Base-by-base conservation (phyloP, 257 asterid genomes). In the Cordia subcordata region DNA sequence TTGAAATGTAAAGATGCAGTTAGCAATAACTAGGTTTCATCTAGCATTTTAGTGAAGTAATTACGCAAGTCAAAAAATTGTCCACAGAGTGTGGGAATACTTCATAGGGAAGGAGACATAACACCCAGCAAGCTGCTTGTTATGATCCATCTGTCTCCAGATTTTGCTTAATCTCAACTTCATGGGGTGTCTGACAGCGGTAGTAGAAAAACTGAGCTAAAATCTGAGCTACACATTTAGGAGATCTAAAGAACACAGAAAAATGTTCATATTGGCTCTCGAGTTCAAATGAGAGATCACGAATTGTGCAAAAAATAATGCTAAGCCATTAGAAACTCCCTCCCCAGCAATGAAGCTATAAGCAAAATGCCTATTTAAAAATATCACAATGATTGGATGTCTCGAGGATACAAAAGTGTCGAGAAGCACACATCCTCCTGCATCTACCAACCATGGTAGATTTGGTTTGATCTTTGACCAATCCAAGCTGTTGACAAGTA, bases 401-500 rank as follows among this genome's bases (percentile, higher is more conserved):
- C 35, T 11, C 12, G 71, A 86, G 95, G 93, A 84, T 86, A 86
- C 90, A 35, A 84, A 72, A 39, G 60, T 58, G 67, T 86, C 93
- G 55, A 87, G 88, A 64, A 84, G 71, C 64, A 74, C 77, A 39
- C 95, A 87, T 55, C 95, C 94, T 27, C 72, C 75, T 16, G 93
- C 72, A 58, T 86, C 95, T 66, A 84, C 90, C 68, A 87, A 60
- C 95, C 95, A 87, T 19, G 95, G 88, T 21, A 87, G 77, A 66
- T 87, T 87, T 18, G 88, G 86, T 42, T 54, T 60, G 49, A 87
- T 13, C 66, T 76, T 80, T 8, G 74, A 69, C 95, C 94, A 87
- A 18, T 69, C 66, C 64, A 68, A 63, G 79, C 95, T 82, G 70
- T 59, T 82, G 61, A 78, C 73, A 54, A 87, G 90, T 60, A 87